Conservation (phyloP, 2,329 filamentous ascomycete genomes). For the Colletotrichum sp. region DNA sequence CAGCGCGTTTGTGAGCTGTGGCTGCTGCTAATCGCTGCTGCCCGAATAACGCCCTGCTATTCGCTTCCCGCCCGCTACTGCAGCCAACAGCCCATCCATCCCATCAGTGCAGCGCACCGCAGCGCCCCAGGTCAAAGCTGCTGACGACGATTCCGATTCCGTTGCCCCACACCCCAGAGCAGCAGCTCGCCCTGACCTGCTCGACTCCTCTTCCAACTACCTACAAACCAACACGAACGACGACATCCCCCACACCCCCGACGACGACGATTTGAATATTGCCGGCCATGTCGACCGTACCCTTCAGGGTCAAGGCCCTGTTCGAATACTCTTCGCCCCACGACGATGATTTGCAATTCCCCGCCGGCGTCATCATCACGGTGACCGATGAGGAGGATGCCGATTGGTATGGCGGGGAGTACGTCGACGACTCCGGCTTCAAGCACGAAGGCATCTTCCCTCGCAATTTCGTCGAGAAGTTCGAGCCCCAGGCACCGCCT, state of each 20-base stretch:
- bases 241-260: background rate
- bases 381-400: slow-evolving; percentile 91
- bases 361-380: slow-evolving; percentile 85
- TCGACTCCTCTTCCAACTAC: slow-evolving; percentile 16
- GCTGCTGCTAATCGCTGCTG: background rate
- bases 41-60: background rate
- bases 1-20: background rate
- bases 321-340: slow-evolving; percentile 94
- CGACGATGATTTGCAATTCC: slow-evolving; percentile 92
- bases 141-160: slow-evolving; percentile 22
- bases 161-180: slow-evolving; percentile 17
- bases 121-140: slow-evolving; percentile 16
- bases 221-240: slow-evolving; percentile 1
- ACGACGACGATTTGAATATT: slow-evolving; percentile 7
- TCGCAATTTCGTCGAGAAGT: slow-evolving; percentile 96
- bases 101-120: background rate
- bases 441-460: slow-evolving; percentile 90
- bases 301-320: slow-evolving; percentile 94
- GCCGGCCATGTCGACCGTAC: slow-evolving; percentile 47
- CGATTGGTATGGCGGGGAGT: slow-evolving; percentile 94
- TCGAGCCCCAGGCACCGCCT: slow-evolving; percentile 88
- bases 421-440: slow-evolving; percentile 74
- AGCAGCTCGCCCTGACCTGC: slow-evolving; percentile 14
- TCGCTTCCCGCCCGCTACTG: background rate
- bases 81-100: slow-evolving; percentile 8